Base-by-base conservation (phyloP, 768 basidiomycete genomes). In the Tulasnella sp. region DNA sequence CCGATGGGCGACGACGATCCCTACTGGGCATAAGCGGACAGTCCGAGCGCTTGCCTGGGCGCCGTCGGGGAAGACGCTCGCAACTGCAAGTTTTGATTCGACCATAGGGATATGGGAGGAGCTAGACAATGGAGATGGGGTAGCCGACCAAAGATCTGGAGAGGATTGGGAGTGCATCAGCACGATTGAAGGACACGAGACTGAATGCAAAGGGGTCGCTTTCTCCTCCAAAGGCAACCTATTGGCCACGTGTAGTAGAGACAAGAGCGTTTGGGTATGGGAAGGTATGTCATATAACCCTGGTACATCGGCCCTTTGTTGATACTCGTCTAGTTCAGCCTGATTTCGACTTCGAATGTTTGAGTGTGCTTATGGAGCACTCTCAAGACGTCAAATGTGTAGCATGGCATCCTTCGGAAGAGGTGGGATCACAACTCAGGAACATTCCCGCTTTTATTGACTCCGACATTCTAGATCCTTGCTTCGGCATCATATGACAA, bases 211-310 rank as follows among this genome's bases (percentile, higher is more conserved):
- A 74, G 79, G 84, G 58, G 87, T 94, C 0, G 86, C 82, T 3
- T 97, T 86, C 71, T 90, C 86, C 10, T 74, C 74, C 34, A 80
- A 83, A n/a, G 85, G 80, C 0, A 84, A 78, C 2, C 71, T 96
- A 24, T 75, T 99, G n/a, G 96, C 95, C 8, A 93, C 86, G 63
- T 97, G 94, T 68, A 88, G 88, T 65, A 77, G 96, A 61, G 96
- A 98, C 73, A 99, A 98, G 75, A 90, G 91, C 4, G 93, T 98
- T 0, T 98, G 96, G 96, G 80, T 99, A 34, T 99, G 96, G 95
- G 95, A 97, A 78, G 91, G 94, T 86, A 52, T 34, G 17, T 30
- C 9, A 7, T 10, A 23, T 24, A 11, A 63, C n/a, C 43, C 17
- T 49, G 9, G n/a, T 27, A n/a, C 15, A 38, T 5, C 5, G 34